phyloP scores from a whole-genome alignment of 202 grass and related monocot species.

The Cymbopogon flexuosus region DNA sequence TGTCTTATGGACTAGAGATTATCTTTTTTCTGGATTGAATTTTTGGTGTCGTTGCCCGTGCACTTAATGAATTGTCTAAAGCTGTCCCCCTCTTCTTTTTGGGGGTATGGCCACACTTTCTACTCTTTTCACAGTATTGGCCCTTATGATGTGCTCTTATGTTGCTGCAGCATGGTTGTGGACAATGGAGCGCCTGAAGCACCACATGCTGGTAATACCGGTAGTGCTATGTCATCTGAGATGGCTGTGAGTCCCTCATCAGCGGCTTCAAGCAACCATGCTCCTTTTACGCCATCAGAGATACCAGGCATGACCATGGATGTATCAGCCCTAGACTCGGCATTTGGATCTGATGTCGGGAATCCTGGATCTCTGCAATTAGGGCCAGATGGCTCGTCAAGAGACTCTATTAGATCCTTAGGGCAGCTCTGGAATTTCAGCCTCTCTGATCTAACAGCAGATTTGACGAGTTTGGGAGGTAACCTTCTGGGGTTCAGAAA shows the following conservation, averaged over 20 bases:
- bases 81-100: background rate
- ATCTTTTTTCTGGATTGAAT: background rate
- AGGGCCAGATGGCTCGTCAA: slow-evolving; percentile 65
- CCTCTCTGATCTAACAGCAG: slow-evolving; percentile 85
- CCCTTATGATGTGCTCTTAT: background rate
- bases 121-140: background rate
- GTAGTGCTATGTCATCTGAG: slow-evolving; percentile 58
- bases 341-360: slow-evolving; percentile 56
- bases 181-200: slow-evolving; percentile 39
- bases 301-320: slow-evolving; percentile 87
- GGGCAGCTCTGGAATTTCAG: slow-evolving; percentile 98
- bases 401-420: slow-evolving; percentile 76
- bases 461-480: slow-evolving; percentile 96
- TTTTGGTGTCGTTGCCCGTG: background rate
- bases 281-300: slow-evolving; percentile 78
- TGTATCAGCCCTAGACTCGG: slow-evolving; percentile 55
- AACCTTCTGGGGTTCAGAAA: slow-evolving; percentile 5
- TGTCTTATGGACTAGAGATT: background rate
- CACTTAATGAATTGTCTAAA: background rate
- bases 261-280: slow-evolving; percentile 86
- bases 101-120: background rate
- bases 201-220: slow-evolving; percentile 36
- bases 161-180: slow-evolving; percentile 45
- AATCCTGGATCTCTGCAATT: slow-evolving; percentile 62
- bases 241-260: slow-evolving; percentile 89